Evolutionary conservation across 805 yeast species (phyloP), one percentile per base, ranked within the genome.

Genomic region (Hanseniaspora vineae): DNA sequence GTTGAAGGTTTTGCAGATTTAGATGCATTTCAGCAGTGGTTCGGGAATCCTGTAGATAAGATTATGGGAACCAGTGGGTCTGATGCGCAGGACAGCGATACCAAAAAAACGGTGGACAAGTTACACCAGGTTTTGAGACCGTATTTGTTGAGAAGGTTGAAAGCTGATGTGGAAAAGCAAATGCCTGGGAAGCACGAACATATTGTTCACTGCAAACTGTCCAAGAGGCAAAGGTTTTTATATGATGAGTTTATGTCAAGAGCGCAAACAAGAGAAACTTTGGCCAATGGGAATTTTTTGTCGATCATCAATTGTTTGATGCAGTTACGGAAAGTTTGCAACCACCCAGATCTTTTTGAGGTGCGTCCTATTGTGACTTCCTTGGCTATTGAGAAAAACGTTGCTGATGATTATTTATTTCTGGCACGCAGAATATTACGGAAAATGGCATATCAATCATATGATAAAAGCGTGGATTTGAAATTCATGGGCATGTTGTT

Each of bases 151-250:
- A 78, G 99, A 62, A 79, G 99, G 54, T 73, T 92, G 59, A 92
- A 92, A 61, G 87, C 85, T 18, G 99, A 92, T 65, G 99, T 92
- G 13, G 99, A 92, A 58, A 88, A 90, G 59, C 98, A 92, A 65
- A 92, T 92, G 98, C 99, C 99, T 1, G 96, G 84, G 0, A 92
- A 92, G 59, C 85, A 88, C 62, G 99, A 92, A 62, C 99, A 92
- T 62, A 81, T 92, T 50, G 80, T 92, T 6, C 86, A 84, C 60
- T 94, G 98, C 67, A 76, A 95, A 29, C 67, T 92, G 42, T 88
- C 97, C 1, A 88, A 92, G 57, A 76, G 99, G 53, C 99, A 92
- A 61, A 68, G 97, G 51, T 84, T 77, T 57, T 66, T 92, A 48
- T 92, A 92, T 58, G 98, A 92, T 62, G 99, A 92, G 64, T 92